Base-by-base conservation (phyloP, 108 stramenopile species). In the Nannochloropsis granulata region DNA sequence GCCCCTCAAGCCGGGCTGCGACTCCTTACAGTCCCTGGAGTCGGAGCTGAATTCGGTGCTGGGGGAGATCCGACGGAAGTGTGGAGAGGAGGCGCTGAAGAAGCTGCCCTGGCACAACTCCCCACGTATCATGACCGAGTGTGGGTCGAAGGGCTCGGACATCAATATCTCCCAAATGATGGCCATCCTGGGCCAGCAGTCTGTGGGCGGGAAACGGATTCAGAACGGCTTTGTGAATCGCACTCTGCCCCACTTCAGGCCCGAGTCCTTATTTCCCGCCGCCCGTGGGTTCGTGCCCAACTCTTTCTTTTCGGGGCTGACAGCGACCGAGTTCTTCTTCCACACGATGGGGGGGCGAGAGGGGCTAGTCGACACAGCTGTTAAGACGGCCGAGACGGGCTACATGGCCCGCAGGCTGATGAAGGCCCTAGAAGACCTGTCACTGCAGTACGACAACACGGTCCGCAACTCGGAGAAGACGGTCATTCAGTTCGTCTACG, bases 131-230 rank as follows among this genome's bases (percentile, higher is more conserved):
- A 98, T 97, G 96, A 97, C 98, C 21, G 95, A 96, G 56, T 98
- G 97, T 88, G 98, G 98, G n/a, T 95, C 96, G 13, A 99, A 99
- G 93, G 98, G 98, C 13, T 95, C 95, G 82, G 93, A 95, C 12
- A 86, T 99, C 44, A 99, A 99, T 85, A 96, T 99, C 83, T 97
- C 96, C n/a, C 98, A 99, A 90, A 99, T 99, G 98, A 96, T 97
- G 84, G 95, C 97, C 16, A 97, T 97, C 92, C 94, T 99, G 24
- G 98, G 98, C 12, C 98, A 99, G 91, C 98, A 99, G 89, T 94
- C 95, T 82, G 98, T 99, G 25, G 96, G 96, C 81, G 98, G 98
- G 43, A 94, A 90, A 90, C 96, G 98, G 84, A 98, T 99, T 81
- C 92, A 96, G 87, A 92, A 99, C 92, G 98, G 98, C 25, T 99